Evolutionary conservation across 441 rosid species (phyloP), one percentile per base, ranked within the genome.

Genomic region (Daphne laureola): DNA sequence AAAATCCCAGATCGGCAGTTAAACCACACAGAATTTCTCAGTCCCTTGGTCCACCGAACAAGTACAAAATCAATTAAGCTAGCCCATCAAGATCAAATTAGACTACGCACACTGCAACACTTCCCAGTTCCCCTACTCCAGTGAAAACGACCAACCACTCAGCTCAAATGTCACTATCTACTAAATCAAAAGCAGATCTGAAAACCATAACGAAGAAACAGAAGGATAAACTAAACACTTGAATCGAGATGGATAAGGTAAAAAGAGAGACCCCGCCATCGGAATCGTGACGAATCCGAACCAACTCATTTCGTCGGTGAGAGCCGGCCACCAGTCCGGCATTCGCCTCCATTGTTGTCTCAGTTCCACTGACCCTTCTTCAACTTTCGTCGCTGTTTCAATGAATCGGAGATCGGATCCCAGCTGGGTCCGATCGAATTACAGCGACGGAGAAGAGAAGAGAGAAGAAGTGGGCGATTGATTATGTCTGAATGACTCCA

Each of bases 281-380:
- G 41, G 95, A 91, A 71, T 91, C 96, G 51, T 91, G 89, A 43
- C 82, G 95, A 68, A 91, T 91, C 72, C 94, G 87, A 54, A 91
- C 98, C 46, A 91, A 79, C 76, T 91, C 91, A 66, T 91, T 91
- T 69, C 86, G 73, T 72, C 83, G 82, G 84, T 91, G 82, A 14
- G 98, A 91, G 18, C 96, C 98, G 59, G 98, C 96, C 53, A 88
- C 96, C 86, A 91, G 66, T 26, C 93, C 98, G 17, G 83, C 81
- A 69, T 69, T 88, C 13, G 96, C 83, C 71, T 91, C 93, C 98
- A 91, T 90, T 54, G 23, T 90, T 54, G 23, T 43, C 43, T 38
- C 35, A 5, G 35, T 44, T 23, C 15, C 23, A 23, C 51, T 16
- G 51, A 8, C 13, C 38, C n/a, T n/a, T 11, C 56, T 36, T 36